Conservation (phyloP, 805 yeast species). For the Metschnikowia lochheadii region DNA sequence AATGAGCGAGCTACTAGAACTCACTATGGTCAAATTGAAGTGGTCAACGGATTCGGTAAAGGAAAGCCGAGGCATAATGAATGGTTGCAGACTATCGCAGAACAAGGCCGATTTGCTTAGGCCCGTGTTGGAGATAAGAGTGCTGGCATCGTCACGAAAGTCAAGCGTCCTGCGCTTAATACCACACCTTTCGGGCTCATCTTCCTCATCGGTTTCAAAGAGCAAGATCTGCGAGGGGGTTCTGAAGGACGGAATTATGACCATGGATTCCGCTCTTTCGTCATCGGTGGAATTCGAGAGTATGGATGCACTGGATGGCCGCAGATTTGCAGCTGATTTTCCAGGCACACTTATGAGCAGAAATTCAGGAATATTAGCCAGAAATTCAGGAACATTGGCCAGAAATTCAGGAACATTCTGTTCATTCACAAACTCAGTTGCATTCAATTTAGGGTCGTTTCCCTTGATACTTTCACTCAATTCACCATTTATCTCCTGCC, state of each 20-base stretch:
- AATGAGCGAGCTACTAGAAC: conserved; percentile 14
- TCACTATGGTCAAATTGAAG: conserved; percentile 23
- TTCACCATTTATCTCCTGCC: not conserved
- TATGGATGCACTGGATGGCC: conserved; percentile 20
- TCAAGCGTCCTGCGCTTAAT: not conserved
- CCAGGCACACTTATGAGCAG: not conserved
- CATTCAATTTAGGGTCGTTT: too few relatives aligned
- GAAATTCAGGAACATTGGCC: too few relatives aligned
- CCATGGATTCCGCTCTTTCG: conserved; percentile 19
- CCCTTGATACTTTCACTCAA: not conserved
- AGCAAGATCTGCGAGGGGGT: conserved; percentile 29
- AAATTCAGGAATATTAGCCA: not conserved
- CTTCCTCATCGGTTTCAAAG: conserved; percentile 42
- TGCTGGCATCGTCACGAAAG: conserved; percentile 8
- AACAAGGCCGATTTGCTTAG: not conserved
- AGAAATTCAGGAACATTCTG: too few relatives aligned
- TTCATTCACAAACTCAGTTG: too few relatives aligned
- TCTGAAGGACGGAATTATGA: conserved; percentile 20
- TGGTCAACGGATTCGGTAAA: conserved; percentile 19
- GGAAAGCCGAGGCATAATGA: conserved; percentile 38
- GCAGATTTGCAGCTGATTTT: conserved; percentile 2
- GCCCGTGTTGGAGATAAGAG: conserved; percentile 2
- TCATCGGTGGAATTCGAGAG: conserved; percentile 29
- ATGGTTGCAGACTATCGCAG: conserved; percentile 15
- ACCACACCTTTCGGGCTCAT: conserved; percentile 8